Evolutionary conservation across 129 eudicot genomes (phyloP), one percentile per base, ranked within the genome.

Genomic region (Heracleum sosnowskyi): DNA sequence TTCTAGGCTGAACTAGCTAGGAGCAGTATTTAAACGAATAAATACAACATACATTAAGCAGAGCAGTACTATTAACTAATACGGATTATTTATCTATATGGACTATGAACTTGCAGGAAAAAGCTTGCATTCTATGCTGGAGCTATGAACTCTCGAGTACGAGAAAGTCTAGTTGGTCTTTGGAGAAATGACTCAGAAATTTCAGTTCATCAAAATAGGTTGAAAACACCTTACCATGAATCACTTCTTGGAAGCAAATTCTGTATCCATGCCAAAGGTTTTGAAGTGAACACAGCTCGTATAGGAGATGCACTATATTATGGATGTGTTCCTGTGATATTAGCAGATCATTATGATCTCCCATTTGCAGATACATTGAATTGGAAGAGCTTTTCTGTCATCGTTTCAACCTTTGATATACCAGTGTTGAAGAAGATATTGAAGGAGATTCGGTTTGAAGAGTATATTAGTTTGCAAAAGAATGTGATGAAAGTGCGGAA

Each of bases 51-150:
- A 42, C 11, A 45, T 45, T 13, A 15, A 46, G 0, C 22, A 46
- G 53, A 13, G 16, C 6, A 3, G 20, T 29, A 31, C 22, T 29
- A 33, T 0, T 13, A 31, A 57, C 33, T n/a, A n/a, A 10, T 57
- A 10, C 0, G 15, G 33, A 57, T 0, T 0, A 9, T n/a, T 26
- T 2, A 60, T n/a, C 16, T 60, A 4, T 1, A 15, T 73, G 33
- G 24, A 26, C 24, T 9, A 8, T 26, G 57, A 73, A 73, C 37
- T n/a, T 79, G 57, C 89, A 94, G 98, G 92, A 77, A 83, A 82
- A 88, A 80, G 81, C 90, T 94, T 39, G 98, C 96, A n/a, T 94
- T 94, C 77, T 94, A 87, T 70, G 98, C 98, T 4, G 98, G 98
- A 80, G 93, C 98, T 40, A 86, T 88, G 91, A 94, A 91, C 87